Base-by-base conservation (phyloP, 2,329 filamentous ascomycete species). In the Sporothrix pseudoabietina region DNA sequence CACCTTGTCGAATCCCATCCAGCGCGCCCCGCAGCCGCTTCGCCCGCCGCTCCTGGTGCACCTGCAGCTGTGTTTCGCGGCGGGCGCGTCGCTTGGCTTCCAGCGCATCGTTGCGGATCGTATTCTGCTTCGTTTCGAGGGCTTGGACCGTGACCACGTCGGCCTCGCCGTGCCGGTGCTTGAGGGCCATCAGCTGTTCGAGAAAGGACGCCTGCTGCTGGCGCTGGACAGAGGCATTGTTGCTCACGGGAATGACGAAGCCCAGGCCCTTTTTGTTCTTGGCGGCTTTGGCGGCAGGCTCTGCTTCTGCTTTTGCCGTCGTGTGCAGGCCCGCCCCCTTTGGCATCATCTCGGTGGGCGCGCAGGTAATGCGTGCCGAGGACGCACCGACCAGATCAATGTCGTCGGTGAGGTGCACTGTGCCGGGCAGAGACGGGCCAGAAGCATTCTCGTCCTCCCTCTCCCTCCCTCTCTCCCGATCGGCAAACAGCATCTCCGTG, bases 401-500 rank as follows among this genome's bases (percentile, higher is more conserved):
- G 39, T 69, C 49, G 19, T 84, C 59, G 0, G 63, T 5, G 2
- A 75, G 49, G 9, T 10, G 73, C 2, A 59, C 26, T 14, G 35
- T 35, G 35, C 44, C 44, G 14, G 44, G 10, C 44, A 49, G 14
- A 44, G 41, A 14, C 41, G 3, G 41, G 3, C 41, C 41, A 44
- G 41, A 44, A 3, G 41, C 41, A 52, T 9, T 8, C 14, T 32
- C 49, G 39, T 9, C n/a, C 7, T 41, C 14, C 5, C 14, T 52
- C 4, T 39, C 71, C 6, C 22, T 16, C 3, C 12, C 16, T 7
- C 85, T 87, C 26, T 26, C 26, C 26, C 26, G 26, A 19, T 82
- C 82, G 0, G 86, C 86, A 78, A 98, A 91, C 57, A 97, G 87
- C 76, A 94, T 84, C 77, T 97, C 93, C 0, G 94, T 97, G 49